Base-by-base conservation (phyloP, 129 eudicot species). In the Arctium minus region DNA sequence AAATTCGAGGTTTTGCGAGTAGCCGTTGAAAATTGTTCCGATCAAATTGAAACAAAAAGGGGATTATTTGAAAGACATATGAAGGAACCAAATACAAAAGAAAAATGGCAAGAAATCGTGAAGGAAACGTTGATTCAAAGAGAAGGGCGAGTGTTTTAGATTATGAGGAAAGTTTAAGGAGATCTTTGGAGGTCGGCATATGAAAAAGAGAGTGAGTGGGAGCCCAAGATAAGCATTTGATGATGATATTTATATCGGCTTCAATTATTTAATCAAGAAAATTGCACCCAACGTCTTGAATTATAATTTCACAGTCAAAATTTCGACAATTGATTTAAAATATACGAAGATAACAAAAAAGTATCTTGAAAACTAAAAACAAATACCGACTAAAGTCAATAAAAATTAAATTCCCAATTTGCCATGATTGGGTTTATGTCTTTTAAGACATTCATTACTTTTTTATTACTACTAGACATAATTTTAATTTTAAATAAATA, bases 321-420 rank as follows among this genome's bases (percentile, higher is more conserved):
- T 3, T 76, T 48, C 38, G 48, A 76, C 72, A 35, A 50, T 70
- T 70, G 32, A 68, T 79, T 65, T 74, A n/a, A 56, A 36, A n/a
- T 67, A 79, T 38, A 9, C 40, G 31, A 69, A 64, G 53, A 64
- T 32, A 29, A 74, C 18, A 73, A 27, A 18, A 50, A 46, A 36
- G 70, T 73, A 15, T 73, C 27, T 22, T 81, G 22, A 42, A 48
- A 35, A 13, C 1, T 13, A 44, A 48, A 78, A 83, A 70, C 56
- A 46, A 78, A 44, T 78, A 84, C 87, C 87, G 87, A 84, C 83
- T 73, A 73, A 73, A 73, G 87, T 78, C 69, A 56, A 67, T 56
- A 72, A 37, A 33, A 31, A 48, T 46, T 10, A 17, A 42, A 12
- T 1, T 36, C 15, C 36, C 68, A 17, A 60, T 56, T 56, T 53